Evolutionary conservation across 352 stramenopile species (phyloP).

Genomic region (Globisporangium barbulae): DNA sequence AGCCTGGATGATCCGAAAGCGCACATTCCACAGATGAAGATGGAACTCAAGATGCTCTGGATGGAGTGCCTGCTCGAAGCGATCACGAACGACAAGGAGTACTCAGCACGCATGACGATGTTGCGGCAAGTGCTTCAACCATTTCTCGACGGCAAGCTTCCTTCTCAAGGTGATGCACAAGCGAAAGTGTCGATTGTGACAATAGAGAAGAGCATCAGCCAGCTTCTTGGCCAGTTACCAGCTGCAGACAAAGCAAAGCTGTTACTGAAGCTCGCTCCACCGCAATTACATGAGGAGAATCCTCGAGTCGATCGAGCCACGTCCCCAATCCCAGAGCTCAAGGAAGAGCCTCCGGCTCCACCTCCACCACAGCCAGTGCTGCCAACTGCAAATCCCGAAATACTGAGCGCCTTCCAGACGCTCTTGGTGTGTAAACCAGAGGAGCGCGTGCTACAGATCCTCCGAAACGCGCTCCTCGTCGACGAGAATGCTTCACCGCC

Average conservation of each 20-base stretch:
- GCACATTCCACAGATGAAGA: slow-evolving; percentile 33
- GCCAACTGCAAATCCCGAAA: slow-evolving; percentile 12
- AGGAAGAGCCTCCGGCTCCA: slow-evolving; percentile 6
- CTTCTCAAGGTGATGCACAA: not conserved
- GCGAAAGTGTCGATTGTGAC: slow-evolving; percentile 18
- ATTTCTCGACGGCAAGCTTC: slow-evolving; percentile 43
- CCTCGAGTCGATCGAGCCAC: slow-evolving; percentile 22
- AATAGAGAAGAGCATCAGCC: slow-evolving; percentile 26
- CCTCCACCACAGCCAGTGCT: slow-evolving; percentile 1
- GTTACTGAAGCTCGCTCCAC: slow-evolving; percentile 22
- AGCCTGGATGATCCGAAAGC: slow-evolving; percentile 33
- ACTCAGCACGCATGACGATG: slow-evolving; percentile 38
- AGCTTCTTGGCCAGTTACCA: slow-evolving; percentile 25
- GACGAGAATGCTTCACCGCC: not conserved
- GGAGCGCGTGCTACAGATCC: slow-evolving; percentile 33
- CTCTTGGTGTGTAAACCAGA: slow-evolving; percentile 38
- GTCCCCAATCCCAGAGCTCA: slow-evolving; percentile 35
- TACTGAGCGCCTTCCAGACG: slow-evolving; percentile 36
- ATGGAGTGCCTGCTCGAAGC: slow-evolving; percentile 44
- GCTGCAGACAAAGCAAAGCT: slow-evolving; percentile 26
- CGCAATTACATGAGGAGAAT: slow-evolving; percentile 1
- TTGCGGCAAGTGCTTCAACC: slow-evolving; percentile 45
- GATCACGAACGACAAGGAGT: slow-evolving; percentile 39
- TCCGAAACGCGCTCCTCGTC: slow-evolving; percentile 21
- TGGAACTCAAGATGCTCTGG: slow-evolving; percentile 64